Conservation (phyloP, 805 yeast species). For the Nakazawaea ernobii region DNA sequence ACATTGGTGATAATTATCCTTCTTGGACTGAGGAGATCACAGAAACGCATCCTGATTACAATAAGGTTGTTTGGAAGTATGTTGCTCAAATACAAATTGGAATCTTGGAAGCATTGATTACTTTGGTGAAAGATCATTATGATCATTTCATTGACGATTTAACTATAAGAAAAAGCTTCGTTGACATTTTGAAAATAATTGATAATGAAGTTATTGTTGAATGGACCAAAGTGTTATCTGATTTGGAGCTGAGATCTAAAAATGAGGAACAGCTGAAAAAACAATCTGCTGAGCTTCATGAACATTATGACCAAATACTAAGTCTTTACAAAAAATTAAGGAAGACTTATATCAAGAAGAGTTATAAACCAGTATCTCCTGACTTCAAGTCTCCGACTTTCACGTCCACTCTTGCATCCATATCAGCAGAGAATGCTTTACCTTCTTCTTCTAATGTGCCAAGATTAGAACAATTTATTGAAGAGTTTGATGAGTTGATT, state of each 20-base stretch:
- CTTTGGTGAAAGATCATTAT: conserved; percentile 68
- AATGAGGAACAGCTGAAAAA: conserved; percentile 11
- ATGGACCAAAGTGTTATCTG: conserved; percentile 36
- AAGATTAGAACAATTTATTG: conserved; percentile 56
- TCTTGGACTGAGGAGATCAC: conserved; percentile 45
- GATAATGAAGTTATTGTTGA: conserved; percentile 56
- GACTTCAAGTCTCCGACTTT: conserved; percentile 32
- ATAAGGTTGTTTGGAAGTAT: conserved; percentile 54
- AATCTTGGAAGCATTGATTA: conserved; percentile 66
- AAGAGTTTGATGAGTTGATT: conserved; percentile 57
- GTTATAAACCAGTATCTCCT: conserved; percentile 55
- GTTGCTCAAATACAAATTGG: conserved; percentile 79
- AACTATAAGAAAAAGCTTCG: conserved; percentile 50
- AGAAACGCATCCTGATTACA: conserved; percentile 24
- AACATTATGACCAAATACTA: conserved; percentile 22
- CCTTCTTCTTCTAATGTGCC: conserved; percentile 39
- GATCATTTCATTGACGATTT: conserved; percentile 69
- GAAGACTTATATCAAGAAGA: conserved; percentile 61
- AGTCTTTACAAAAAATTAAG: conserved; percentile 59
- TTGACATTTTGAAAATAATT: conserved; percentile 59
- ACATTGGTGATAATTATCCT: conserved; percentile 28
- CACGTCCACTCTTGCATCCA: conserved; percentile 32
- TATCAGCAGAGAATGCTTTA: conserved; percentile 39
- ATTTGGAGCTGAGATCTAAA: conserved; percentile 20
- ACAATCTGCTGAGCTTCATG: conserved; percentile 15